Conservation (phyloP, 257 asterid species). For the Plectranthus barbatus region DNA sequence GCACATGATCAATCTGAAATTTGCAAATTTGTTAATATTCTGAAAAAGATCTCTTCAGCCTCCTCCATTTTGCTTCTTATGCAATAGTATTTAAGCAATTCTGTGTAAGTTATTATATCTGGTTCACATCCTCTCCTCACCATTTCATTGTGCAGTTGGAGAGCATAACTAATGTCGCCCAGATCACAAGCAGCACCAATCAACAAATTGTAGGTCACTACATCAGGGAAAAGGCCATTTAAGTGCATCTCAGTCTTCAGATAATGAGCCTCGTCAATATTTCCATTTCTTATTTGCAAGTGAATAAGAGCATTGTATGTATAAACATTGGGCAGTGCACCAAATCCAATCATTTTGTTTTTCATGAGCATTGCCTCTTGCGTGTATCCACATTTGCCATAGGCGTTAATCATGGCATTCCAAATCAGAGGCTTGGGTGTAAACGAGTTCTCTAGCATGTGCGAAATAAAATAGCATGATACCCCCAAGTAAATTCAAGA, state of each 20-base stretch:
- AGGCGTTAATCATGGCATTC: constrained; percentile 64
- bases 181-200: constrained; percentile 56
- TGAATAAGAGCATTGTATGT: constrained; percentile 71
- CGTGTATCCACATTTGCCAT: constrained; percentile 50
- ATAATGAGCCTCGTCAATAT: constrained; percentile 39
- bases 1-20: constrained; percentile 65
- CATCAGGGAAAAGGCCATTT: constrained; percentile 49
- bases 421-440: constrained; percentile 57
- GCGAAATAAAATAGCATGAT: constrained; percentile 37
- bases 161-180: constrained; percentile 43
- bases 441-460: constrained; percentile 46
- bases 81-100: constrained; percentile 54
- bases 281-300: constrained; percentile 40
- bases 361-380: constrained; percentile 40
- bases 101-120: constrained; percentile 73
- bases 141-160: constrained; percentile 52
- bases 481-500: too few species aligned
- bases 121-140: constrained; percentile 46
- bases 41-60: constrained; percentile 56
- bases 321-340: constrained; percentile 58
- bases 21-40: constrained; percentile 31
- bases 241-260: constrained; percentile 56
- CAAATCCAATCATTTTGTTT: constrained; percentile 52
- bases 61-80: constrained; percentile 35
- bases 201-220: constrained; percentile 72